Conservation (phyloP, 768 basidiomycete species). For the Pleurotus pulmonarius region DNA sequence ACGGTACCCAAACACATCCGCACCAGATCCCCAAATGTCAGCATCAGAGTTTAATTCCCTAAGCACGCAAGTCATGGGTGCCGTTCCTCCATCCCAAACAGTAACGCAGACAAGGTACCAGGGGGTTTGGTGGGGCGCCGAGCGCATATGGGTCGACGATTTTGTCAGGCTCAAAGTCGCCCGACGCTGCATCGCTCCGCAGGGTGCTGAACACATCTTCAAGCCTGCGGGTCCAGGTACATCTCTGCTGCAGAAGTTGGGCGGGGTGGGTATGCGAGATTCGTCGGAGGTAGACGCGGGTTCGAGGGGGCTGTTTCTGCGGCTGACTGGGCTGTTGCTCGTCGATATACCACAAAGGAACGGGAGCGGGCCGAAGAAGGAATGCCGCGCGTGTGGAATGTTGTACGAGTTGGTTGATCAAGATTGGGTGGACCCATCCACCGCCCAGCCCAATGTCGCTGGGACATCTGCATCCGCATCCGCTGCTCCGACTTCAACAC, state of each 20-base stretch:
- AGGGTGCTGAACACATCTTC: constrained; percentile 55
- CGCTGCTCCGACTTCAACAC: neutral
- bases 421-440: constrained; percentile 54
- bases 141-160: constrained; percentile 85
- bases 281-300: constrained; percentile 44
- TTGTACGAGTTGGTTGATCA: constrained; percentile 76
- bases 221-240: constrained; percentile 61
- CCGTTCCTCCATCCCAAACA: constrained; percentile 19
- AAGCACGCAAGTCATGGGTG: constrained; percentile 20
- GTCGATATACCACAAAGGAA: constrained; percentile 42
- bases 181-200: constrained; percentile 62
- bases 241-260: constrained; percentile 20
- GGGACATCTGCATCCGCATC: neutral
- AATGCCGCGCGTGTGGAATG: constrained; percentile 69
- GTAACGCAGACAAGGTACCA: constrained; percentile 61
- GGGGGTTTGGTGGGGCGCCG: constrained; percentile 88
- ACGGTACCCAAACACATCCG: constrained; percentile 13
- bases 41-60: constrained; percentile 18
- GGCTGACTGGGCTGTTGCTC: constrained; percentile 60
- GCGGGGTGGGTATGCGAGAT: constrained; percentile 17
- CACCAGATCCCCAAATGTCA: constrained; percentile 14
- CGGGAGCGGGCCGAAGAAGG: constrained; percentile 40
- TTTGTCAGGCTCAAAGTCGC: constrained; percentile 75
- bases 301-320: constrained; percentile 69
- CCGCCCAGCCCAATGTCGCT: neutral